These are phyloP conservation scores for Hortaea sp. DNA, from an alignment of 2,329 filamentous ascomycete genomes.

Conservation along the genomic window DNA sequence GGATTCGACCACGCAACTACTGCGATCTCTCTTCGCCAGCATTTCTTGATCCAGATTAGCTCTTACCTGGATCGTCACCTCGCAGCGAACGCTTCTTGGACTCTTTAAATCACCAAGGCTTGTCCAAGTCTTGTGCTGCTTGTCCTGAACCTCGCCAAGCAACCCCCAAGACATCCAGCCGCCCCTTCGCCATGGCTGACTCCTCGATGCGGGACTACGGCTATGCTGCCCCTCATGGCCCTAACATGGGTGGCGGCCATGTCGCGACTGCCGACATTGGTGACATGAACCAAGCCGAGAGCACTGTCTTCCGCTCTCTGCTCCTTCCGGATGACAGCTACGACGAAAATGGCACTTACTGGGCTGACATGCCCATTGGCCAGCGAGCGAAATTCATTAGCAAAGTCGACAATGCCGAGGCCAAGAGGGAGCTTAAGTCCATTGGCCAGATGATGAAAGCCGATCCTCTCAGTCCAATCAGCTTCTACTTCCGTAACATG, in stretches of 20 bases:
- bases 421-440: slow-evolving; percentile 52
- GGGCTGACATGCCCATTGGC: slow-evolving; percentile 70
- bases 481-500: slow-evolving; percentile 82
- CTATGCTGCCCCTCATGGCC: slow-evolving; percentile 38
- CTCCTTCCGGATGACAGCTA: slow-evolving; percentile 85
- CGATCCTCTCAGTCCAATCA: slow-evolving; percentile 74
- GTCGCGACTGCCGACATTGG: slow-evolving; percentile 32
- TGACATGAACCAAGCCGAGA: slow-evolving; percentile 49
- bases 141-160: not conserved
- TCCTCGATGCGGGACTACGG: slow-evolving; percentile 38
- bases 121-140: not conserved
- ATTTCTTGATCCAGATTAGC: not conserved
- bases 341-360: slow-evolving; percentile 73
- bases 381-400: slow-evolving; percentile 67
- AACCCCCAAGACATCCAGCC: not conserved
- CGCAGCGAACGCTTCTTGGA: not conserved
- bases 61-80: not conserved
- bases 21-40: not conserved
- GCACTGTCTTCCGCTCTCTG: slow-evolving; percentile 62
- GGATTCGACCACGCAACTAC: not conserved
- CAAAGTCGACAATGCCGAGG: slow-evolving; percentile 61
- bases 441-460: slow-evolving; percentile 75
- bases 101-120: not conserved
- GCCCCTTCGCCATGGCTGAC: slow-evolving; percentile 11
- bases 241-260: slow-evolving; percentile 35